Base-by-base conservation (phyloP, 2,329 filamentous ascomycete genomes). In the Paracamarosporium sp. region DNA sequence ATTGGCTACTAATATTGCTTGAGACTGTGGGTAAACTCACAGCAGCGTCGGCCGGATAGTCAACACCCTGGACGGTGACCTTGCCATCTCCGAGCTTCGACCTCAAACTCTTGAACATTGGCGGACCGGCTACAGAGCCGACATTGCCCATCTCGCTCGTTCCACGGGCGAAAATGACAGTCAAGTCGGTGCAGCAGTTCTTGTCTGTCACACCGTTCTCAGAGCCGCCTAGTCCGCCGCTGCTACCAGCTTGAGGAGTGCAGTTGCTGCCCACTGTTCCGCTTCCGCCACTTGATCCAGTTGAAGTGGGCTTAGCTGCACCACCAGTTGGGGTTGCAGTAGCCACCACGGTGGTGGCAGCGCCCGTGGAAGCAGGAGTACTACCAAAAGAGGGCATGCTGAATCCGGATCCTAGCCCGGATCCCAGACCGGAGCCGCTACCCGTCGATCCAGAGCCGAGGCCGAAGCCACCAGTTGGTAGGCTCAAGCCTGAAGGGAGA, bases 151-250 rank as follows among this genome's bases (percentile, higher is more conserved):
- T 27, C 59, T 81, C 79, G 11, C 64, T 67, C 1, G 77, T 80
- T 17, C 79, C 79, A 28, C 79, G 78, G 15, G 79, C 79, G 53
- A 79, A 81, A 51, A 80, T 76, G 50, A 80, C 71, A 2, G 79
- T 80, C 61, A 80, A 59, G 2, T 73, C 72, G 46, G 79, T 72
- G 68, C 79, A 81, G 65, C 70, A 76, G 20, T 58, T 68, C 57
- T 77, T 75, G 38, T 75, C 63, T 8, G 67, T 71, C 31, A 81
- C 71, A 9, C 76, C 78, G 59, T 80, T 80, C 44, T 77, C 75
- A 7, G 68, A 70, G n/a, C 67, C 68, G 25, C 69, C 68, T 13
- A 46, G 27, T 17, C 43, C 43, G 43, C 67, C 56, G 3, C 56
- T 44, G 43, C 35, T 62, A 24, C 60, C 53, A 11, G 27, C 43